Evolutionary conservation across 441 rosid genomes (phyloP), one percentile per base, ranked within the genome.

Genomic region (Pelargonium fulgidum): DNA sequence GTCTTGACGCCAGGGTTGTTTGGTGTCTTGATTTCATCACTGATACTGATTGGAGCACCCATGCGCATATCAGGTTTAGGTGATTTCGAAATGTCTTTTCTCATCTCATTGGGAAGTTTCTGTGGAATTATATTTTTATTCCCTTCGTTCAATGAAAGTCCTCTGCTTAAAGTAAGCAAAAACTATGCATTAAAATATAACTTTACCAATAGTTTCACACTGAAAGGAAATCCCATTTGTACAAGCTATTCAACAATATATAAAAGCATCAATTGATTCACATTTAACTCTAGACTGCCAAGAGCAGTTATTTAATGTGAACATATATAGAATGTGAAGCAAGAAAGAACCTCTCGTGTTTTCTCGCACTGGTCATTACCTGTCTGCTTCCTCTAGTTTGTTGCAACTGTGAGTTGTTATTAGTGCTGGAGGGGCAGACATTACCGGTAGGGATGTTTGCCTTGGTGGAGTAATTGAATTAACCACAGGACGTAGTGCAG

Each of bases 401-500:
- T 42, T 42, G 1, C 11, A 10, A 42, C 62, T 68, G 11, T 41
- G 62, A 73, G 82, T 83, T 7, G 69, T 33, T 4, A 52, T 69
- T 47, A 67, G 47, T 10, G 7, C 47, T 10, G 47, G 7, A 7
- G 10, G 10, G 11, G 81, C 71, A 75, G 64, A 22, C 24, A 22
- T 22, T 22, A 22, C 24, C 24, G 24, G 22, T 26, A 77, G 26
- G 3, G 78, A 68, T 9, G 83, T 74, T 69, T 48, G 72, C 75
- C 79, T 88, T 47, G 91, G 89, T 12, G 88, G 94, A 42, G 74
- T 14, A 19, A 81, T 79, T 47, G 82, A 73, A 68, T 81, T 84
- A n/a, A 80, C 75, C 65, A 81, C 81, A 22, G 76, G 74, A 12
- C 90, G 81, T n/a, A 79, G 90, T 3, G 98, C 93, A 13, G 85